A percentile compares a stretch with the other conserved stretches of the same genome.
phyloP scores from a whole-genome alignment of 1,284 basidiomycete genomes.

The Malassezia brasiliensis region DNA sequence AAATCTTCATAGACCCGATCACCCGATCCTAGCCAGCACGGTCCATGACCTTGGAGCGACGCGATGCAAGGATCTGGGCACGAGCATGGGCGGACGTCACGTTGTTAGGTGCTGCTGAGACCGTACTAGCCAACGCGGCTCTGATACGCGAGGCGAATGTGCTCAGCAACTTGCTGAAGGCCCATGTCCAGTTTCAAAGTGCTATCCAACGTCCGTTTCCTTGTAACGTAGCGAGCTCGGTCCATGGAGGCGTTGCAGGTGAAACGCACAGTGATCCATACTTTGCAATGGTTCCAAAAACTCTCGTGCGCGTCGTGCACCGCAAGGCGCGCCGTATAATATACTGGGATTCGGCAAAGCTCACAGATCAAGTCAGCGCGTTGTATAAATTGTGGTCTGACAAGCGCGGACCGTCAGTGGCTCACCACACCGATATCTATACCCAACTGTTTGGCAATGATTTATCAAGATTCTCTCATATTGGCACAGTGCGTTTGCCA shows the following conservation, averaged over 20 bases:
- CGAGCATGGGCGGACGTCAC: slow-evolving; percentile 58
- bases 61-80: not conserved
- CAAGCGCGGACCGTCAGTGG: not conserved
- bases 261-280: too few species aligned
- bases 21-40: not conserved
- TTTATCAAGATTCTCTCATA: not conserved
- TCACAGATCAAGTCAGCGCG: not conserved
- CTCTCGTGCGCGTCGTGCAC: slow-evolving; percentile 7
- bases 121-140: slow-evolving; percentile 72
- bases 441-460: not conserved
- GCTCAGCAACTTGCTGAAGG: slow-evolving; percentile 54
- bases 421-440: not conserved
- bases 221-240: not conserved
- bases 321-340: not conserved
- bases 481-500: slow-evolving; percentile 1
- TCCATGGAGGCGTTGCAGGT: not conserved
- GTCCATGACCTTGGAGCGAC: not conserved
- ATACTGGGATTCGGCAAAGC: not conserved
- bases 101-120: slow-evolving; percentile 66
- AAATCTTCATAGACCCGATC: not conserved
- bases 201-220: slow-evolving; percentile 52
- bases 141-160: slow-evolving; percentile 83
- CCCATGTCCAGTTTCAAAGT: slow-evolving; percentile 83
- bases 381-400: not conserved
- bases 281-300: too few species aligned